Conservation (phyloP, 73 alveolate genomes). For the Tetrahymena malaccensis region DNA sequence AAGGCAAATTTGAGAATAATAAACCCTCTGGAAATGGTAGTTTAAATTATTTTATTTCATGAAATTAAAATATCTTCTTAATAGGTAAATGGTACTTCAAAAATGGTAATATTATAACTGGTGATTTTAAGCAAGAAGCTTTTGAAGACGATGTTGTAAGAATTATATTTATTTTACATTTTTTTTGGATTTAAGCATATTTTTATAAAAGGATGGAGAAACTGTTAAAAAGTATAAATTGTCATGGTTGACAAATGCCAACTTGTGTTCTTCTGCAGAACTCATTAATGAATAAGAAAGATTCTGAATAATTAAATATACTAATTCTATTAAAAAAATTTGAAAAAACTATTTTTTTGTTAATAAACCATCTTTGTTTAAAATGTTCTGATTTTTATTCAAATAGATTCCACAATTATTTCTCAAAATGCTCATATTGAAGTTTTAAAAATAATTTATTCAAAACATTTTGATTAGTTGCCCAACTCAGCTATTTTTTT, state of each 20-base stretch:
- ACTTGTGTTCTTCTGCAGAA: neutral
- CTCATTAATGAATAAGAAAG: neutral
- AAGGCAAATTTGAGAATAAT: slow-evolving; percentile 87
- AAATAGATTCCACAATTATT: too few species aligned
- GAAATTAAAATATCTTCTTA: neutral
- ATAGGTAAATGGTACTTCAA: slow-evolving; percentile 79
- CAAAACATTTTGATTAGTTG: too few species aligned
- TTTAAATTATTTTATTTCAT: neutral
- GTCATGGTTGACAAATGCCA: neutral
- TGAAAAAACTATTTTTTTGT: neutral
- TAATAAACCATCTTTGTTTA: neutral
- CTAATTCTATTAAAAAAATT: neutral
- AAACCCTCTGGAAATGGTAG: slow-evolving; percentile 83
- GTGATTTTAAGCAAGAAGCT: slow-evolving; percentile 62
- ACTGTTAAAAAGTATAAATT: neutral
- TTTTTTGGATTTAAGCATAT: neutral
- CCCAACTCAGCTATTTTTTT: too few species aligned
- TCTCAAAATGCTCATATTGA: too few species aligned
- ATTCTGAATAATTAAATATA: neutral
- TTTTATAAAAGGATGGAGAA: neutral
- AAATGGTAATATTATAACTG: slow-evolving; percentile 80
- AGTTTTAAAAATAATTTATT: too few species aligned
- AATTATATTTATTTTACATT: neutral
- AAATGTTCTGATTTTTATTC: too few species aligned
- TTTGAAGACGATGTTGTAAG: slow-evolving; percentile 47